A percentile compares a stretch with the other conserved stretches of the same genome.
These are phyloP conservation scores for Gonapodya prolifera DNA, from an alignment of 192 early-diverging fungal species.

Conservation along the genomic window DNA sequence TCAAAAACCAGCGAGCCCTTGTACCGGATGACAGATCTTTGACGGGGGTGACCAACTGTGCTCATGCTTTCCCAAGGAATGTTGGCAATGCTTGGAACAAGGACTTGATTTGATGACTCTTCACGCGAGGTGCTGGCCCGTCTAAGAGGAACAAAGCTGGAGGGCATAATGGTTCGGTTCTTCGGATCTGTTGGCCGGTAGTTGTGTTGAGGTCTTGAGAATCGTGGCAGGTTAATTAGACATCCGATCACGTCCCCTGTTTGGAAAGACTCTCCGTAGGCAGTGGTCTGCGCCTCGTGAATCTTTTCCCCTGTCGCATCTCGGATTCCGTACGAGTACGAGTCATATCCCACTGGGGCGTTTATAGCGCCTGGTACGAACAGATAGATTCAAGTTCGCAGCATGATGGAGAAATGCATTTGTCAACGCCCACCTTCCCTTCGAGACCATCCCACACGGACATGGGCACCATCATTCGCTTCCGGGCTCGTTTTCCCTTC, in stretches of 20 bases:
- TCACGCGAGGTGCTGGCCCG: slow-evolving; percentile 3
- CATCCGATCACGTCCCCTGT: slow-evolving; percentile 53
- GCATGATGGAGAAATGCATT: slow-evolving; percentile 1
- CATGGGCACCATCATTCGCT: slow-evolving; percentile 35
- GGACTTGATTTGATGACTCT: not conserved
- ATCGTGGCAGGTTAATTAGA: slow-evolving; percentile 39
- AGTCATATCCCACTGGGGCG: slow-evolving; percentile 53
- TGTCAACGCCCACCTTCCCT: slow-evolving; percentile 36
- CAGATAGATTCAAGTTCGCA: slow-evolving; percentile 5
- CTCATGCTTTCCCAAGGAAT: not conserved
- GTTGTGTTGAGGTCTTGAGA: too few relatives aligned
- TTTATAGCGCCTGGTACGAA: slow-evolving; percentile 19
- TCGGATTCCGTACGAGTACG: slow-evolving; percentile 47
- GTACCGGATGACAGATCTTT: slow-evolving; percentile 34
- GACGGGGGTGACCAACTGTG: slow-evolving; percentile 19
- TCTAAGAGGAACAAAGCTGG: slow-evolving; percentile 5
- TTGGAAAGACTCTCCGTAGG: slow-evolving; percentile 42
- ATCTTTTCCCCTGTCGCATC: slow-evolving; percentile 51
- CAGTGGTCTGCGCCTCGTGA: slow-evolving; percentile 28
- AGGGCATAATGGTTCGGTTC: slow-evolving; percentile 16
- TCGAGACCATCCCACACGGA: slow-evolving; percentile 47
- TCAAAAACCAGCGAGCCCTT: slow-evolving; percentile 40
- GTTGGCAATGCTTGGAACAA: not conserved
- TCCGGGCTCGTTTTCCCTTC: slow-evolving; percentile 13
- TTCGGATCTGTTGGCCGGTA: too few relatives aligned